A percentile compares a stretch with the other conserved stretches of the same genome.
Evolutionary conservation across 1,284 basidiomycete genomes (phyloP).

Genomic region (Marasmius tenuissimus): DNA sequence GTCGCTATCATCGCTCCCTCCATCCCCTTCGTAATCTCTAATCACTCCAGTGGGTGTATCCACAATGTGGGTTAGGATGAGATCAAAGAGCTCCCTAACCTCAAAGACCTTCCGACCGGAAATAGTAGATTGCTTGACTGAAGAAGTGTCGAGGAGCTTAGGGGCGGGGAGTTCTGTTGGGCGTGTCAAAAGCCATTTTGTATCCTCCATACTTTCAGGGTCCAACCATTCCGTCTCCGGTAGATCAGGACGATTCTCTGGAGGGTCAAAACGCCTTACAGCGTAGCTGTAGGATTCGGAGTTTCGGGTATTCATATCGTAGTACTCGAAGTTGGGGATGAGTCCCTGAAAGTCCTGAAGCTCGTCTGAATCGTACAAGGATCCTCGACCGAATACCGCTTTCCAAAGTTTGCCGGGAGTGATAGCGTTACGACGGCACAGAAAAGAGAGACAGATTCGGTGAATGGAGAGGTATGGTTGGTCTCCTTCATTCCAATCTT

Average conservation of each 20-base stretch:
- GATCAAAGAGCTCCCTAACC: slow-evolving; percentile 11
- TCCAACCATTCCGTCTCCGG: slow-evolving; percentile 10
- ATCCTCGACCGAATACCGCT: slow-evolving; percentile 7
- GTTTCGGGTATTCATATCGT: slow-evolving; percentile 12
- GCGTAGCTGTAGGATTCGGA: slow-evolving; percentile 13
- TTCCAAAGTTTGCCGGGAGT: slow-evolving; percentile 10
- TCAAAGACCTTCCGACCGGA: slow-evolving; percentile 6
- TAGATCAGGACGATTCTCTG: slow-evolving; percentile 3
- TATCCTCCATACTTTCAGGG: slow-evolving; percentile 7
- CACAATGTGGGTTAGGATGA: slow-evolving; percentile 8
- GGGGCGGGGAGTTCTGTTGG: background rate
- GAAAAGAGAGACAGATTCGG: slow-evolving; percentile 12
- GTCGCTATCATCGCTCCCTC: background rate
- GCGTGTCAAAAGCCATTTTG: background rate
- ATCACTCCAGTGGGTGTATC: background rate
- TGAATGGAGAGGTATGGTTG: slow-evolving; percentile 7
- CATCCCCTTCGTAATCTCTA: background rate
- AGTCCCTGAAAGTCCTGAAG: background rate
- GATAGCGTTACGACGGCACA: slow-evolving; percentile 8
- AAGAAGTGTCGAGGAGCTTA: background rate
- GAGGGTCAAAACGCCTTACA: background rate
- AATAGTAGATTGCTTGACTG: background rate
- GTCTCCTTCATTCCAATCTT: slow-evolving; percentile 5
- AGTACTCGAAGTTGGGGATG: slow-evolving; percentile 11
- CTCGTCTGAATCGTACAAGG: slow-evolving; percentile 7